Evolutionary conservation across 176 grass and related monocot genomes (phyloP), one percentile per base, ranked within the genome.

Genomic region (Alloteropsis semialata): DNA sequence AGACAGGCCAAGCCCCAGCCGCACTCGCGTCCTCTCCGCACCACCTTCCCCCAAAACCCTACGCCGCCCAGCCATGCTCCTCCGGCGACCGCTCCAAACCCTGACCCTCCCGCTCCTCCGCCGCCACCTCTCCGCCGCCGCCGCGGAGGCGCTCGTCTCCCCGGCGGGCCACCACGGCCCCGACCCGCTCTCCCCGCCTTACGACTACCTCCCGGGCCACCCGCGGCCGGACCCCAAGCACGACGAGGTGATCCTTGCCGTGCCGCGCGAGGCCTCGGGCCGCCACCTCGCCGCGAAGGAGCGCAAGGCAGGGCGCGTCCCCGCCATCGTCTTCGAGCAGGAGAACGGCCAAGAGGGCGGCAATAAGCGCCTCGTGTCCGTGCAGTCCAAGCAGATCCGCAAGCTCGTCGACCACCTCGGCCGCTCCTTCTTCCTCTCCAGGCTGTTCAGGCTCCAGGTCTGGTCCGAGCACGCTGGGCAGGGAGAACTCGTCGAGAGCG

Each of bases 351-450:
- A 96, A 83, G 90, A 92, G 83, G 93, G 90, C 7, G 93, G 93
- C 48, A 93, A 96, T 72, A 92, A 96, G 89, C 93, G 87, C 41
- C 93, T 99, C 10, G 83, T 99, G 34, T 96, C 93, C 43, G 96
- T 96, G 48, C 87, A 69, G 69, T 37, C 84, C 21, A 99, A 99
- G 85, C 96, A 96, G 96, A 93, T 99, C 86, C 89, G 93, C 55
- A 99, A 99, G 83, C 85, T 99, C 51, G 93, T 99, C 28, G 93
- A 96, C 86, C 96, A 96, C 74, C 82, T 99, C 74, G 93, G 96
- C 5, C 81, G 82, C 4, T 92, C 93, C n/a, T 99, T 96, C 85
- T 96, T 99, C 80, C 93, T 96, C 72, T 91, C 93, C 72, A 84
- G 91, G 15, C 91, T 99, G 50, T 99, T 99, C 69, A 63, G 87